phyloP scores from a whole-genome alignment of 805 yeast genomes.

The Spathaspora sp. region DNA sequence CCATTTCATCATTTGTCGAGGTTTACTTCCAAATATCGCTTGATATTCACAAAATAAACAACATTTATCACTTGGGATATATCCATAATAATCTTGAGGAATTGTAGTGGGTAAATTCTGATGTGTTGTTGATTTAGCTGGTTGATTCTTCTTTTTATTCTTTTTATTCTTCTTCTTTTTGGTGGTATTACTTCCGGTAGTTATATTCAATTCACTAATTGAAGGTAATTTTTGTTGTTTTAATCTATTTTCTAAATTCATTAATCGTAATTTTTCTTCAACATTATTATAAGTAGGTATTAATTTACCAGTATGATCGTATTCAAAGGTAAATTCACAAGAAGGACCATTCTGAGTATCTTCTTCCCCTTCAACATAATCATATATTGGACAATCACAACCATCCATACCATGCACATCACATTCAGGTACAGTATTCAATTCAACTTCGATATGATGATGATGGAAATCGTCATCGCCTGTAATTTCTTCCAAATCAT shows the following conservation, averaged over 20 bases:
- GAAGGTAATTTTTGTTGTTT: slow-evolving; percentile 7
- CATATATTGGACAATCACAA: slow-evolving; percentile 22
- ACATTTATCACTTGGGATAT: slow-evolving; percentile 13
- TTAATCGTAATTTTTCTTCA: slow-evolving; percentile 34
- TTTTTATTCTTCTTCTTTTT: slow-evolving; percentile 21
- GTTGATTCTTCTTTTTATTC: background rate
- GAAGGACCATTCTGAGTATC: slow-evolving; percentile 30
- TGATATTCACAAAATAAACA: slow-evolving; percentile 55
- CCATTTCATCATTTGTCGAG: slow-evolving; percentile 49
- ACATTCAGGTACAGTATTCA: slow-evolving; percentile 32
- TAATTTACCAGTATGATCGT: slow-evolving; percentile 37
- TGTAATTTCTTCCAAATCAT: slow-evolving; percentile 28
- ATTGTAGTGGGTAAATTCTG: slow-evolving; percentile 2
- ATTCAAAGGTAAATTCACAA: slow-evolving; percentile 44
- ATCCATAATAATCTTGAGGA: slow-evolving; percentile 6
- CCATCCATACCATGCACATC: slow-evolving; percentile 22
- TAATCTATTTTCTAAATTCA: slow-evolving; percentile 21
- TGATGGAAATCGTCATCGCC: slow-evolving; percentile 18
- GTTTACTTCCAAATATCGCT: slow-evolving; percentile 47
- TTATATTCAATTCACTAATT: background rate
- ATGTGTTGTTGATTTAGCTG: background rate
- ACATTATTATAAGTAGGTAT: slow-evolving; percentile 37
- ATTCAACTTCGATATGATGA: slow-evolving; percentile 41
- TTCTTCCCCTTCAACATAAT: slow-evolving; percentile 11
- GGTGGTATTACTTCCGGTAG: slow-evolving; percentile 13